Conservation (phyloP, 805 yeast species). For the Jamesozyma lodderae region DNA sequence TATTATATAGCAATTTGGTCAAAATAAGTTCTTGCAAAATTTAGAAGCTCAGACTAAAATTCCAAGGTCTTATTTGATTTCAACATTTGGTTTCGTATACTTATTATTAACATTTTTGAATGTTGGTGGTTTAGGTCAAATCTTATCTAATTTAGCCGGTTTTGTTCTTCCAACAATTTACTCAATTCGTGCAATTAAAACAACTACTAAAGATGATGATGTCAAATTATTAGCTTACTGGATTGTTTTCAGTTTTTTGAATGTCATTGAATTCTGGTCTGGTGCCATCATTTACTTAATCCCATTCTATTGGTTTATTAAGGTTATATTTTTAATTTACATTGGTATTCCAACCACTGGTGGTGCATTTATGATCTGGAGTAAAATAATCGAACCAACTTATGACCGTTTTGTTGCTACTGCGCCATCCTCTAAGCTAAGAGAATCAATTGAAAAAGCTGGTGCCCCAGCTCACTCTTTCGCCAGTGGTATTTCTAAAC, state of each 20-base stretch:
- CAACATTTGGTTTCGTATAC: constrained; percentile 58
- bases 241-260: constrained; percentile 94
- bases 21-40: constrained; percentile 30
- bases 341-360: constrained; percentile 80
- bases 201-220: constrained; percentile 64
- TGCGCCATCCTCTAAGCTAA: constrained; percentile 11
- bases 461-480: constrained; percentile 14
- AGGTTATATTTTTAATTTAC: constrained; percentile 79
- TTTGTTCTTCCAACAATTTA: constrained; percentile 84
- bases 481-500: constrained; percentile 10
- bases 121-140: constrained; percentile 91
- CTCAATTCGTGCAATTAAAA: constrained; percentile 76
- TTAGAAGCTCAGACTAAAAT: constrained; percentile 39
- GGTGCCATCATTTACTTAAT: constrained; percentile 87
- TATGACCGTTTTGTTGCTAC: constrained; percentile 21
- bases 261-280: constrained; percentile 93
- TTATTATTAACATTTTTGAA: constrained; percentile 75
- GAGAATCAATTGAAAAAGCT: constrained; percentile 27
- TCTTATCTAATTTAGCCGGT: constrained; percentile 86
- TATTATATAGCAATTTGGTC: constrained; percentile 24
- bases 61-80: constrained; percentile 81
- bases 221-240: constrained; percentile 87
- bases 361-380: constrained; percentile 75
- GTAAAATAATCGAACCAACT: constrained; percentile 57
- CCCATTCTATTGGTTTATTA: constrained; percentile 93